Percentiles rank a stretch among this genome's conserved stretches.
phyloP scores from a whole-genome alignment of 768 basidiomycete species.

The Arthromyces matolae region DNA sequence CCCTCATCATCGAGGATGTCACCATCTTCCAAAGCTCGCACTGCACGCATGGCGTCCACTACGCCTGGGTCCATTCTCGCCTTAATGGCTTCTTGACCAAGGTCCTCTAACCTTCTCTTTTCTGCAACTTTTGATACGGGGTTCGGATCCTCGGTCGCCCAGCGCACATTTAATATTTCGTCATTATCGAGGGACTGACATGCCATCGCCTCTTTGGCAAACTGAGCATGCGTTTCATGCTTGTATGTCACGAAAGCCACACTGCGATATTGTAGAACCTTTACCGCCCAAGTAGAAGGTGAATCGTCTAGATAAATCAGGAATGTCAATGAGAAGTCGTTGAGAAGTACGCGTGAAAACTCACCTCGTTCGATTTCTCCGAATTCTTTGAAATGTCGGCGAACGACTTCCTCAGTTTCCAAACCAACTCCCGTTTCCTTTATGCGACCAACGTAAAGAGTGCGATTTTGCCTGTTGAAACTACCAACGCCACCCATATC shows the following conservation, averaged over 20 bases:
- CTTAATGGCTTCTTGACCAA: slow-evolving; percentile 84
- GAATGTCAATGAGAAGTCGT: not conserved
- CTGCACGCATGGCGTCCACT: slow-evolving; percentile 81
- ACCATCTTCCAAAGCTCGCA: slow-evolving; percentile 89
- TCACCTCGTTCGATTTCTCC: slow-evolving; percentile 88
- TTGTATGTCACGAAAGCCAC: slow-evolving; percentile 97
- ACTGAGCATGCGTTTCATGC: slow-evolving; percentile 81
- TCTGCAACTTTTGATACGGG: slow-evolving; percentile 86
- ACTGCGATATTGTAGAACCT: slow-evolving; percentile 88
- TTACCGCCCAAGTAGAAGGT: slow-evolving; percentile 48
- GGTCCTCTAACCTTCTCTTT: slow-evolving; percentile 75
- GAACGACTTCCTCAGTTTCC: slow-evolving; percentile 90
- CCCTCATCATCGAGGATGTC: slow-evolving; percentile 41
- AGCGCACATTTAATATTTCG: slow-evolving; percentile 96
- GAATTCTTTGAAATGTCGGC: slow-evolving; percentile 93
- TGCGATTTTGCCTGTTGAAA: slow-evolving; percentile 91
- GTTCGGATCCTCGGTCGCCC: slow-evolving; percentile 99
- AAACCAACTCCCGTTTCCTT: slow-evolving; percentile 84
- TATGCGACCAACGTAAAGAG: slow-evolving; percentile 91
- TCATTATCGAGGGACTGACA: slow-evolving; percentile 97
- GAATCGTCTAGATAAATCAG: slow-evolving; percentile 22
- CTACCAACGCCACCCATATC: slow-evolving; percentile 99
- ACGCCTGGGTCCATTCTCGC: slow-evolving; percentile 83
- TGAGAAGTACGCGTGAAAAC: slow-evolving; percentile 26
- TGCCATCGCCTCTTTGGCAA: slow-evolving; percentile 98